A percentile compares a stretch with the other conserved stretches of the same genome.
These are phyloP conservation scores for Ulvella scutata DNA, from an alignment of 139 green algal genomes.

Conservation along the genomic window DNA sequence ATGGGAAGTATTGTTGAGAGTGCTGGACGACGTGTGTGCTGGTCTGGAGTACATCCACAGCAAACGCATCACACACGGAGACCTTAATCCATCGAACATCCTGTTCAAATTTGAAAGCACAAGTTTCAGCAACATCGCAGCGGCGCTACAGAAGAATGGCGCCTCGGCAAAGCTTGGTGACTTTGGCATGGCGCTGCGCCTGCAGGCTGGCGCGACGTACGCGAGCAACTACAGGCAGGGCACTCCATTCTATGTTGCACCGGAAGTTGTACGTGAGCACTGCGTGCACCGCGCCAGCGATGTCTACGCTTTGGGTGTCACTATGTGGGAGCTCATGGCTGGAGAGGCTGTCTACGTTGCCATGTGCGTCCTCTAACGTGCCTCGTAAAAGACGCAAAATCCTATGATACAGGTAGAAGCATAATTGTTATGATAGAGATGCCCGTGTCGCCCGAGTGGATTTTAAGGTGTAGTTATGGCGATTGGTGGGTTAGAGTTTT, in stretches of 20 bases:
- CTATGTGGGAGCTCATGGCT: constrained; percentile 1
- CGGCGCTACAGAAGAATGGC: not conserved
- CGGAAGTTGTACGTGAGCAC: not conserved
- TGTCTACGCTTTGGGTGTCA: not conserved
- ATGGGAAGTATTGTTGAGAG: not conserved
- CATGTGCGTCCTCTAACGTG: not conserved
- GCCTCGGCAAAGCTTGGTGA: not conserved
- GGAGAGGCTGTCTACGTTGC: not conserved
- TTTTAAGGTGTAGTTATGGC: no score
- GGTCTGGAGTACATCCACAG: not conserved
- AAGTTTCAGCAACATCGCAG: not conserved
- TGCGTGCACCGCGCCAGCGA: constrained; percentile 1
- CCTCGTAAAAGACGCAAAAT: no score
- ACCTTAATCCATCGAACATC: not conserved
- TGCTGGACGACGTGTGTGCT: not conserved
- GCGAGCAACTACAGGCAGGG: not conserved
- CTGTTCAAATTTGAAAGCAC: not conserved
- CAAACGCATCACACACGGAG: not conserved
- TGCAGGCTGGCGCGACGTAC: not conserved
- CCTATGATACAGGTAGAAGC: no score
- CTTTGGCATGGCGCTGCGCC: not conserved
- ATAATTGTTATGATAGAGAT: no score
- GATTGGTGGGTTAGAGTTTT: no score
- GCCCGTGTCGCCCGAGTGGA: no score
- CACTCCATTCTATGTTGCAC: not conserved